Evolutionary conservation across 305 asterid species (phyloP).

Genomic region (Ilex paraguariensis): DNA sequence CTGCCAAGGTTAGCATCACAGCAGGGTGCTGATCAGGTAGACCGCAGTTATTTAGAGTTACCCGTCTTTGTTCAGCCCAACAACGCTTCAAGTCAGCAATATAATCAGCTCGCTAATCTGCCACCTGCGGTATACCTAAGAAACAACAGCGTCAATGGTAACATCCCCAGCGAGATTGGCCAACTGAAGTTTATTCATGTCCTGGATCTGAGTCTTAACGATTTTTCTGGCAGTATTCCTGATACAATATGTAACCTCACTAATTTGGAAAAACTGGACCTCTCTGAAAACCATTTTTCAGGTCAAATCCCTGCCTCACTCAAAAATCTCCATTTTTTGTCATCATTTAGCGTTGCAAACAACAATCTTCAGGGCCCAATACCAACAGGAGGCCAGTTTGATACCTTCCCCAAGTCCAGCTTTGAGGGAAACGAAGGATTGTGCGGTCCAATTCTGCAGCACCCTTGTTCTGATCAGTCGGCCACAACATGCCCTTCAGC

Average conservation of each 20-base stretch:
- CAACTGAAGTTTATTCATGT: background rate
- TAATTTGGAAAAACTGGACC: constrained; percentile 7
- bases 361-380: constrained; percentile 4
- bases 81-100: background rate
- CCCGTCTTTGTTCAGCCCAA: constrained; percentile 3
- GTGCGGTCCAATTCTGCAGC: constrained; percentile 1
- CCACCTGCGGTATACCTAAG: constrained; percentile 3
- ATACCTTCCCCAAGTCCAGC: background rate
- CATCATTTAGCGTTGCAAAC: background rate
- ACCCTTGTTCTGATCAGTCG: background rate
- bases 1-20: constrained; percentile 48
- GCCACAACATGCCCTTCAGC: background rate
- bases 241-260: constrained; percentile 7
- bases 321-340: constrained; percentile 1
- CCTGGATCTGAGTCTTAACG: constrained; percentile 1
- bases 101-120: constrained; percentile 3
- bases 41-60: constrained; percentile 1
- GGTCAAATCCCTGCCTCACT: constrained; percentile 5
- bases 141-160: constrained; percentile 12
- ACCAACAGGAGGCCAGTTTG: constrained; percentile 7
- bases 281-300: background rate
- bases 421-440: background rate
- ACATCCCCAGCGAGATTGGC: constrained; percentile 5
- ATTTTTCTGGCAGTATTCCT: constrained; percentile 6
- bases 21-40: constrained; percentile 31